phyloP scores from a whole-genome alignment of 2,329 filamentous ascomycete genomes.

The Lasiodiplodia gonubiensis region DNA sequence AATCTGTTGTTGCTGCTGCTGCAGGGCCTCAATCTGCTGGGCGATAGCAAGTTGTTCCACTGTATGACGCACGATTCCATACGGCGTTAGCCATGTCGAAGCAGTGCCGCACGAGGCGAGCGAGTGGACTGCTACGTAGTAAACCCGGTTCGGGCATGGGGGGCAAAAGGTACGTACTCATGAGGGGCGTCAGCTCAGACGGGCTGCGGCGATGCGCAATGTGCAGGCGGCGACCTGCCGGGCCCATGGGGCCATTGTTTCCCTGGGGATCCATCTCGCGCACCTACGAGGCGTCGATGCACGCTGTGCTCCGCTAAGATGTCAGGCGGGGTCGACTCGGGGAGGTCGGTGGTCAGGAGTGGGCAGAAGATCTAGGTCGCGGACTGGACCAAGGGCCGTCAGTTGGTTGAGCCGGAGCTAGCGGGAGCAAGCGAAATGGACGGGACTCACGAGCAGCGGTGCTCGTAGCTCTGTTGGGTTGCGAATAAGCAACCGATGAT shows the following conservation, averaged over 20 bases:
- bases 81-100: constrained; percentile 36
- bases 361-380: constrained; percentile 25
- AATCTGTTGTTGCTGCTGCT: constrained; percentile 98
- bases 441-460: constrained; percentile 25
- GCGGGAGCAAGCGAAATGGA: constrained; percentile 27
- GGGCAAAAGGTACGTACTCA: constrained; percentile 73
- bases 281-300: constrained; percentile 13
- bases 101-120: not conserved
- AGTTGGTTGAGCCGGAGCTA: constrained; percentile 25
- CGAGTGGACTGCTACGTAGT: constrained; percentile 24
- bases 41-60: constrained; percentile 98
- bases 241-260: constrained; percentile 63
- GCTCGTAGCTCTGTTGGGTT: constrained; percentile 19
- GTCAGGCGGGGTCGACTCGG: constrained; percentile 25
- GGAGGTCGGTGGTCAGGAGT: constrained; percentile 14
- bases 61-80: constrained; percentile 44
- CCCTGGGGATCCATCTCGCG: constrained; percentile 58
- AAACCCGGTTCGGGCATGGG: constrained; percentile 38
- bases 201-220: constrained; percentile 97
- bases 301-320: constrained; percentile 19
- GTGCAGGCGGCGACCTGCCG: constrained; percentile 87
- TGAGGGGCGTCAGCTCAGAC: constrained; percentile 94
- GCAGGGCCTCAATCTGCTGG: constrained; percentile 95
- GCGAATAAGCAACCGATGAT: constrained; percentile 23
- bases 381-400: constrained; percentile 16